phyloP scores from a whole-genome alignment of 805 yeast species.

The Wickerhamiella kurtzmanii region DNA sequence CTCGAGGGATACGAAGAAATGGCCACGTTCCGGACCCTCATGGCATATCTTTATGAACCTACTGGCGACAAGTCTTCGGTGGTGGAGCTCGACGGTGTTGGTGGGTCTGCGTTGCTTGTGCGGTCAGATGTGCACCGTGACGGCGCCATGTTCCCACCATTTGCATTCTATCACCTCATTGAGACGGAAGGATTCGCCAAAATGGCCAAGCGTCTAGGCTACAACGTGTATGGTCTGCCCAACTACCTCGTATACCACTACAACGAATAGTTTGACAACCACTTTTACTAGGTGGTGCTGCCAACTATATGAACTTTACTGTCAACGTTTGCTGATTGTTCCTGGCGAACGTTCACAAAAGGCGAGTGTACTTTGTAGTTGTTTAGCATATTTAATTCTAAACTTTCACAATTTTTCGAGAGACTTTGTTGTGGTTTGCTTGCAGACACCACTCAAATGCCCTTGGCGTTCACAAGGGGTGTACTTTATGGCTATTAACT shows the following conservation, averaged over 20 bases:
- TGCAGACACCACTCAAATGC: too few species aligned
- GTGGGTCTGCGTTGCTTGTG: conserved; percentile 92
- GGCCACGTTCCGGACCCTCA: conserved; percentile 86
- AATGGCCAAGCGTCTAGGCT: conserved; percentile 91
- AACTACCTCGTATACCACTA: conserved; percentile 86
- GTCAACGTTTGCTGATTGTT: too few species aligned
- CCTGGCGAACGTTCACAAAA: too few species aligned
- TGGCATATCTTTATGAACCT: conserved; percentile 76
- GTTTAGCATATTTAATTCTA: not conserved
- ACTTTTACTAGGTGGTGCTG: too few species aligned
- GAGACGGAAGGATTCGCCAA: conserved; percentile 96
- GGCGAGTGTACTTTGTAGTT: too few species aligned
- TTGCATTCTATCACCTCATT: conserved; percentile 91
- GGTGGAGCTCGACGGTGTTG: conserved; percentile 91
- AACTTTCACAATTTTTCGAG: too few species aligned
- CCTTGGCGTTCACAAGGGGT: too few species aligned
- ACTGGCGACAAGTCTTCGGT: conserved; percentile 51
- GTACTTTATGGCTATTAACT: too few species aligned
- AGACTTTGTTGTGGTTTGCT: too few species aligned
- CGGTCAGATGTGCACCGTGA: conserved; percentile 97
- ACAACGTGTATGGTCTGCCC: conserved; percentile 84
- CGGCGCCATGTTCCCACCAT: conserved; percentile 99
- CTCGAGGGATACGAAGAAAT: conserved; percentile 90
- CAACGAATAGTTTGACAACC: conserved; percentile 52
- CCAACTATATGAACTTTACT: too few species aligned